Base-by-base conservation (phyloP, 2,329 filamentous ascomycete genomes). In the Graphilbum sp. region DNA sequence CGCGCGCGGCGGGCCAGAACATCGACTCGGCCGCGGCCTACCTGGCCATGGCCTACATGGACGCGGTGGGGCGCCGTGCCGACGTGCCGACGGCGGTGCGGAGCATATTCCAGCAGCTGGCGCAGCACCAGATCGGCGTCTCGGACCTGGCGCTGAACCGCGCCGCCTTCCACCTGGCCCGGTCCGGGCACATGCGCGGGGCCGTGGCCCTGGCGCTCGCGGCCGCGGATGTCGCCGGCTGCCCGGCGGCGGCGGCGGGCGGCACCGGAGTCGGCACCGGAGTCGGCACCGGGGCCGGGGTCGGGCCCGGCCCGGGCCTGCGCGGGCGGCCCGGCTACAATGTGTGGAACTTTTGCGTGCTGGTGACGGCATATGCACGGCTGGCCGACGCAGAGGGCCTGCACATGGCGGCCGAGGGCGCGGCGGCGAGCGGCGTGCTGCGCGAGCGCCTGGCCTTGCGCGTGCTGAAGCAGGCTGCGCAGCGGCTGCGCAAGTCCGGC, bases 1-100 rank as follows among this genome's bases (percentile, higher is more conserved):
- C 64, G 0, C 54, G 62, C 27, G 37, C 44, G 1, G 47, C 54
- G 11, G 66, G 64, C 5, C 48, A 57, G 11, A 60, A 71, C 41
- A 54, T 66, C 5, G 58, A 52, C 34, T 42, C 46, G 1, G 62
- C 60, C 4, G 43, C 60, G 40, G 57, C 59, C 6, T 56, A 60
- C 5, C 45, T 67, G 19, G 48, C 65, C 12, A 42, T 58, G 20
- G 49, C 56, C 3, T 53, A 56, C 31, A 46, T 67, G 5, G 54
- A 54, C 18, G 45, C 48, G 11, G 52, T 61, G 10, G 49, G 53
- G 9, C 12, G 16, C 48, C 48, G 15, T 43, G 47, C 5, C 3
- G 39, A 43, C 12, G 39, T 44, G 5, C 41, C 47, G 15, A 37
- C 40, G 18, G 41, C 43, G 7, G 44, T 54, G 20, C 39, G 47